phyloP scores from a whole-genome alignment of 192 early-diverging fungal species.

The Chytriomyces sp. region DNA sequence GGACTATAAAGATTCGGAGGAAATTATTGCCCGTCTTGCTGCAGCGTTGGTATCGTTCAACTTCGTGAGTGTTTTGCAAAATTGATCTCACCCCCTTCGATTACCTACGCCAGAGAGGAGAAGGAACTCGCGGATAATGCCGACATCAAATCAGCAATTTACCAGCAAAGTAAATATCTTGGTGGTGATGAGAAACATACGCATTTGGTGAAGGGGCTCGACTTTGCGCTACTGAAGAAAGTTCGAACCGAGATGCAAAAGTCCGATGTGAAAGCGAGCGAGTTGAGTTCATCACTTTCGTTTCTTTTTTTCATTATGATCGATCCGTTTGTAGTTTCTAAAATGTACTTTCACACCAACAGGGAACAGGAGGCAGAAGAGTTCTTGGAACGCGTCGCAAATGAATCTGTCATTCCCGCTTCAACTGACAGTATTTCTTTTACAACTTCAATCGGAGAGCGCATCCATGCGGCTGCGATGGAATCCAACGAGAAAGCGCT shows the following conservation, averaged over 20 bases:
- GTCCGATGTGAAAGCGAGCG: constrained; percentile 14
- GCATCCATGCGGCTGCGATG: constrained; percentile 55
- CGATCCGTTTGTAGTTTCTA: neutral
- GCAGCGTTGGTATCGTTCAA: constrained; percentile 14
- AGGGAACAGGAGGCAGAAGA: constrained; percentile 49
- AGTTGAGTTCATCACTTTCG: constrained; percentile 29
- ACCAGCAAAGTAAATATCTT: constrained; percentile 83
- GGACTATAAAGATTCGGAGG: constrained; percentile 68
- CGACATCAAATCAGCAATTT: constrained; percentile 11
- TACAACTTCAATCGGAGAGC: constrained; percentile 48
- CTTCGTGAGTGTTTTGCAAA: neutral
- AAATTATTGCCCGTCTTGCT: constrained; percentile 58
- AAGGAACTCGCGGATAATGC: neutral
- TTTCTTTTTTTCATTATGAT: neutral
- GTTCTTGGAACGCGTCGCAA: constrained; percentile 49
- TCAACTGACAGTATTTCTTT: constrained; percentile 43
- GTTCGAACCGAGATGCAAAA: constrained; percentile 55
- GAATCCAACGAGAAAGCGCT: constrained; percentile 40
- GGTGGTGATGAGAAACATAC: constrained; percentile 87
- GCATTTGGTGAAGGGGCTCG: constrained; percentile 92
- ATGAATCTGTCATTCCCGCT: neutral
- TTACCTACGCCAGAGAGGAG: neutral
- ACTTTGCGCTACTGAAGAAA: constrained; percentile 81
- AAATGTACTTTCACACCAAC: neutral
- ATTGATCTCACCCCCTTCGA: neutral